Base-by-base conservation (phyloP, 495 filamentous ascomycete species). In the Aspergillus biplanus region DNA sequence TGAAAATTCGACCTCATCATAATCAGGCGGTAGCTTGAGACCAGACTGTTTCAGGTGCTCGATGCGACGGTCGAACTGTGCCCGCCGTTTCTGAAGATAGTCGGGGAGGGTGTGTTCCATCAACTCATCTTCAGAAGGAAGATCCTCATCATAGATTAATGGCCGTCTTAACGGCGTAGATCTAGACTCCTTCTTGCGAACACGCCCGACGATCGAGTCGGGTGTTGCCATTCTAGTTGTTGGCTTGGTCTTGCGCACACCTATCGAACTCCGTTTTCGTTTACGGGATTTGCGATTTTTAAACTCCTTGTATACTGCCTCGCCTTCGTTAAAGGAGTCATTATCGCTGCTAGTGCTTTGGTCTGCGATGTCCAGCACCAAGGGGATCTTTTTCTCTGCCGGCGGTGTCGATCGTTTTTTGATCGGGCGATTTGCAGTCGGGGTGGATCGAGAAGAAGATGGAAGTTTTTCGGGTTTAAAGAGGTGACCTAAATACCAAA, bases 1-100 rank as follows among this genome's bases (percentile, higher is more conserved):
- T 1, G 92, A 96, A 66, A 97, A 97, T 9, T 92, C 86, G 46
- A 99, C 77, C 52, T 90, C 88, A 27, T 90, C 86, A 68, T 91
- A 97, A 56, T 82, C 82, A 0, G 95, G 95, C 0, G 95, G 92
- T 3, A 97, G 69, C 62, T 84, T 88, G 52, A 98, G 73, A 1
- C 90, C 92, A 1, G 83, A 84, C 47, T 88, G 84, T 48, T 85
- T 83, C 37, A 93, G 74, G 6, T 76, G 79, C 46, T 89, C 82
- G 27, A 75, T 75, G 12, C 81, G 77, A 39, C 79, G 70, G 39
- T 88, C 84, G 54, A 88, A 86, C 52, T 80, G 74, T 1, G 53
- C 62, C 16, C 82, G 77, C 13, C 87, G 82, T 4, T 73, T 66
- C 65, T 86, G 81, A 6, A 90, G 67, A 68, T 88, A 87, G 31